phyloP scores from a whole-genome alignment of 345 rosid species.

The Fremontodendron californicum region DNA sequence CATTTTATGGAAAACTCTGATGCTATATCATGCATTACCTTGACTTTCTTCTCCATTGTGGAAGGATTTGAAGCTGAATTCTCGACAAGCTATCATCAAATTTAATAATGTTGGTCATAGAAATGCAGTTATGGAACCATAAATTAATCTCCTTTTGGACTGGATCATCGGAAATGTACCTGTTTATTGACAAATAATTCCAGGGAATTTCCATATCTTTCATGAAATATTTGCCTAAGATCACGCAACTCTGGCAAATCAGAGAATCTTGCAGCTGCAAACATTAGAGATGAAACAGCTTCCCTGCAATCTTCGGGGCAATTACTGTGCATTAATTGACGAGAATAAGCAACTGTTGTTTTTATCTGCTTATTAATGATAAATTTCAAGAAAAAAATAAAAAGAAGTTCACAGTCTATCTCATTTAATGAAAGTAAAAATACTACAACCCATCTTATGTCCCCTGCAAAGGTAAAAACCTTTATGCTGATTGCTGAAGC shows the following conservation, averaged over 20 bases:
- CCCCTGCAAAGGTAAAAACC: background rate
- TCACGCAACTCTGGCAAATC: slow-evolving; percentile 90
- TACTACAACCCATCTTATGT: background rate
- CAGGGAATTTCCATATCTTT: slow-evolving; percentile 72
- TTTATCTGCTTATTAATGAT: background rate
- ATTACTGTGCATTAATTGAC: slow-evolving; percentile 41
- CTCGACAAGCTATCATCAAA: slow-evolving; percentile 57
- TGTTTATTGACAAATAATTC: slow-evolving; percentile 61
- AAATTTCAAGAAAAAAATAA: background rate
- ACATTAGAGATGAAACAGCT: slow-evolving; percentile 78
- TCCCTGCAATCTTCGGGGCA: slow-evolving; percentile 90
- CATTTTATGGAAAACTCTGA: slow-evolving; percentile 71
- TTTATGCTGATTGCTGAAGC: background rate
- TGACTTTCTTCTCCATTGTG: slow-evolving; percentile 58
- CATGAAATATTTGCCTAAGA: slow-evolving; percentile 73
- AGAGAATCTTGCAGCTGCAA: slow-evolving; percentile 92
- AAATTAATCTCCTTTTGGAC: slow-evolving; percentile 1
- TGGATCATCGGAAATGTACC: slow-evolving; percentile 39
- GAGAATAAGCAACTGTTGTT: background rate
- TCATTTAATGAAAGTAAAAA: background rate
- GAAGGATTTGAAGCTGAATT: slow-evolving; percentile 50
- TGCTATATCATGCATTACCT: slow-evolving; percentile 72
- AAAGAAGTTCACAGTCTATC: slow-evolving; percentile 5
- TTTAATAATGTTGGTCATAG: slow-evolving; percentile 20
- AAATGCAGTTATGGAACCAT: background rate